Base-by-base conservation (phyloP, 805 yeast species). In the Cyberlindnera sargentensis region DNA sequence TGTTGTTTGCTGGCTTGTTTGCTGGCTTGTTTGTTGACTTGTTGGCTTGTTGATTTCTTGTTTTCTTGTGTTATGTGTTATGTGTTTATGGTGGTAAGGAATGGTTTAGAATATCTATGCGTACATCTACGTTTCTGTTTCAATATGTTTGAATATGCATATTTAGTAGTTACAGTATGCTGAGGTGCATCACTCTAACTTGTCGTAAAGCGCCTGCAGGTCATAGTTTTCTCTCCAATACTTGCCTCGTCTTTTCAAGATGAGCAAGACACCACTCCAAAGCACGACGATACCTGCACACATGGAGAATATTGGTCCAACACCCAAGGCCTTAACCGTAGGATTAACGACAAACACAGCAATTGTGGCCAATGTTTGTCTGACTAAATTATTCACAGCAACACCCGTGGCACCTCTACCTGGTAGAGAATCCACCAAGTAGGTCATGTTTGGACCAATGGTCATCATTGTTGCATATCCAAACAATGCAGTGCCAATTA, bases 341-440 rank as follows among this genome's bases (percentile, higher is more conserved):
- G 95, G 95, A 35, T 82, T 88, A 1, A 84, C 76, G 7, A 81
- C 70, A 58, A 87, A 88, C 2, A 89, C 78, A 8, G 87, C 90
- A 2, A 72, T 69, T 0, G 95, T 86, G 1, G 95, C 95, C 46
- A 84, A 65, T 2, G 78, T 65, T 70, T 80, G 84, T 52, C 96
- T 71, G 20, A 82, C 68, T 44, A 87, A 71, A 57, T 87, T 88
- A 55, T 84, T 87, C 40, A 88, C 61, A 0, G 95, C 95, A 39
- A 87, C 85, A 1, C 95, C 95, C 0, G 95, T 84, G 10, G 95
- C 90, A 35, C 95, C 95, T 53, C 81, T 73, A 0, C 95, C 95
- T 0, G 96, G 95, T 37, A 88, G 68, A 1, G 88, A 78, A 56
- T 87, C 96, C 1, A 87, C 89, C 44, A 87, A 65, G 56, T 86